Percentiles rank a stretch among this genome's conserved stretches.
phyloP scores from a whole-genome alignment of 208 protist species.

The Acanthamoeba quina region DNA sequence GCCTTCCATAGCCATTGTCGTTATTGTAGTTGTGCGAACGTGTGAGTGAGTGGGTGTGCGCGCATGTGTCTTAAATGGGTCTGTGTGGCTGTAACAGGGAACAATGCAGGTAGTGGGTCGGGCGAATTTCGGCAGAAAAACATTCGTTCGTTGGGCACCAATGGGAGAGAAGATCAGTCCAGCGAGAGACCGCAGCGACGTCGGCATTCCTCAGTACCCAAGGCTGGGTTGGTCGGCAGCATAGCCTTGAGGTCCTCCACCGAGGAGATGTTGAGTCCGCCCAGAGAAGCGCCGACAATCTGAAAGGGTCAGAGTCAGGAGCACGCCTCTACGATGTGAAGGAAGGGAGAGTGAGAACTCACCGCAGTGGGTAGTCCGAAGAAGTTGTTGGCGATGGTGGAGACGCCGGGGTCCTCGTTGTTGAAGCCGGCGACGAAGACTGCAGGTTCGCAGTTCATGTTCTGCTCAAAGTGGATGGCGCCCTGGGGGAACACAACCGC shows the following conservation, averaged over 20 bases:
- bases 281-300: slow-evolving; percentile 51
- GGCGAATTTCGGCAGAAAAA: not conserved
- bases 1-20: slow-evolving; percentile 36
- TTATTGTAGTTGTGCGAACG: not conserved
- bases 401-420: slow-evolving; percentile 63
- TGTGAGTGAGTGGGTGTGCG: not conserved
- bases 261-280: slow-evolving; percentile 19
- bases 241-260: slow-evolving; percentile 26
- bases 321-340: not conserved
- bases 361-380: slow-evolving; percentile 46
- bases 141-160: no score
- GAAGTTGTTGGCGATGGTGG: slow-evolving; percentile 58
- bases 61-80: not conserved
- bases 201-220: slow-evolving; percentile 52
- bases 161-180: not conserved
- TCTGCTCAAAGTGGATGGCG: slow-evolving; percentile 62
- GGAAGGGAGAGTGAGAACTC: not conserved
- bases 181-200: slow-evolving; percentile 25
- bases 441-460: slow-evolving; percentile 36
- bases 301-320: not conserved
- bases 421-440: slow-evolving; percentile 67
- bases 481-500: slow-evolving; percentile 61
- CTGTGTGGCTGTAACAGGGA: not conserved
- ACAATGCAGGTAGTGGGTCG: not conserved
- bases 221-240: slow-evolving; percentile 6